Base-by-base conservation (phyloP, 805 yeast species). In the Candida schatavii region DNA sequence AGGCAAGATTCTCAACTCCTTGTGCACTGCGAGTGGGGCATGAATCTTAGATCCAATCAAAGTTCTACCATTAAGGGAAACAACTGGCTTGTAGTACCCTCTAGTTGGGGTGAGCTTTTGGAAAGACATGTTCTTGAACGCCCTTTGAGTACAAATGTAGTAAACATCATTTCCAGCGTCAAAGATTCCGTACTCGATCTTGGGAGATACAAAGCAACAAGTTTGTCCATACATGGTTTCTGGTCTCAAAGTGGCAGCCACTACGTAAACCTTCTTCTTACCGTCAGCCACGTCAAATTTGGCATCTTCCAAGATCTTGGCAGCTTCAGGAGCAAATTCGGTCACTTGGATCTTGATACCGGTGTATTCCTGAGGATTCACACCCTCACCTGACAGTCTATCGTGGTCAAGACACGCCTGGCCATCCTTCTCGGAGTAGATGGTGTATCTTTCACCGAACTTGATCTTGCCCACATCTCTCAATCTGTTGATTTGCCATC, bases 401-500 rank as follows among this genome's bases (percentile, higher is more conserved):
- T 93, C 99, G 67, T 93, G 99, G 68, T 93, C 99, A 91, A 93
- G 90, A 76, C 99, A 93, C 30, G 99, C 95, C 75, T 93, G 99
- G 50, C 97, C 97, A 68, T 93, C 99, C 70, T 87, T 91, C 62
- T 89, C 96, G 32, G 98, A 90, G 71, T 88, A 93, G 57, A 93
- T 88, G 52, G 99, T 93, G 75, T 89, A 88, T 72, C 99, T 84
- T 74, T 91, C 95, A 66, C 99, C 99, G 55, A 93, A 93, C 74
- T 91, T 93, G 71, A 93, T 89, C 70, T 88, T 91, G 49, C 91
- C 96, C 45, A 76, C 69, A 36, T 80, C 89, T 72, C 81, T 87
- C 64, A 93, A 80, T 61, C 83, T 75, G 68, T 83, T 88, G 81
- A 93, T 87, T 68, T 89, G 96, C 99, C 99, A 93, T 74, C 91